phyloP scores from a whole-genome alignment of 768 basidiomycete genomes.

The Xanthoconium purpureum region DNA sequence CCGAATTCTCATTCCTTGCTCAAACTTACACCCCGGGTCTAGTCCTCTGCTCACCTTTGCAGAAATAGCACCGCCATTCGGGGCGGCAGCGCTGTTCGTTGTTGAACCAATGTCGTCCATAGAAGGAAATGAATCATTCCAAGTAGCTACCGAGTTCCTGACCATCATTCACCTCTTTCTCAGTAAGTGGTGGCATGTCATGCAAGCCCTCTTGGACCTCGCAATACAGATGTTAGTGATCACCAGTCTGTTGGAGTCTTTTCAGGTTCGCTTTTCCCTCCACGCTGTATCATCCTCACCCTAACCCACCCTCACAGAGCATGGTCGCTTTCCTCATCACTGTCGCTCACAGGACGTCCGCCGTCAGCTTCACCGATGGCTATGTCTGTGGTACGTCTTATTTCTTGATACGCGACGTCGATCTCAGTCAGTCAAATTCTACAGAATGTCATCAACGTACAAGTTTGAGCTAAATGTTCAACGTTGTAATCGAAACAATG shows the following conservation, averaged over 20 bases:
- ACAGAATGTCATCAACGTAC: too few relatives aligned
- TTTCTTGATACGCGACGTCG: too few relatives aligned
- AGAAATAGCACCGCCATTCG: conserved; percentile 19
- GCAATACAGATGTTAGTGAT: conserved; percentile 23
- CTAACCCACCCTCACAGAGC: too few relatives aligned
- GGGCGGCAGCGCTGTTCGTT: conserved; percentile 18
- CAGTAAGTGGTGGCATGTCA: conserved; percentile 23
- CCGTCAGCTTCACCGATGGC: too few relatives aligned
- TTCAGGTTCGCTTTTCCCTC: conserved; percentile 14
- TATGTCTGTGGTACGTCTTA: too few relatives aligned
- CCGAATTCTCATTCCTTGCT: neutral
- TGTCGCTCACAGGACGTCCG: too few relatives aligned
- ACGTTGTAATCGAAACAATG: too few relatives aligned
- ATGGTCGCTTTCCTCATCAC: too few relatives aligned
- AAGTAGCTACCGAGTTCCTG: conserved; percentile 26
- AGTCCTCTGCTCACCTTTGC: conserved; percentile 19
- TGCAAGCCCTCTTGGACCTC: conserved; percentile 20
- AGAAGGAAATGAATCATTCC: conserved; percentile 23
- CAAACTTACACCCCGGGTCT: neutral
- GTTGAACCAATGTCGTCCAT: conserved; percentile 26
- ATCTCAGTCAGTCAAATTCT: too few relatives aligned
- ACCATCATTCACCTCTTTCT: conserved; percentile 26
- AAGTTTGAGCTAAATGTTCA: too few relatives aligned
- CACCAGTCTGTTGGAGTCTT: conserved; percentile 23
- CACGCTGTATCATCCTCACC: too few relatives aligned